Evolutionary conservation across 2,329 filamentous ascomycete genomes (phyloP).

Genomic region (Phoma sp.): DNA sequence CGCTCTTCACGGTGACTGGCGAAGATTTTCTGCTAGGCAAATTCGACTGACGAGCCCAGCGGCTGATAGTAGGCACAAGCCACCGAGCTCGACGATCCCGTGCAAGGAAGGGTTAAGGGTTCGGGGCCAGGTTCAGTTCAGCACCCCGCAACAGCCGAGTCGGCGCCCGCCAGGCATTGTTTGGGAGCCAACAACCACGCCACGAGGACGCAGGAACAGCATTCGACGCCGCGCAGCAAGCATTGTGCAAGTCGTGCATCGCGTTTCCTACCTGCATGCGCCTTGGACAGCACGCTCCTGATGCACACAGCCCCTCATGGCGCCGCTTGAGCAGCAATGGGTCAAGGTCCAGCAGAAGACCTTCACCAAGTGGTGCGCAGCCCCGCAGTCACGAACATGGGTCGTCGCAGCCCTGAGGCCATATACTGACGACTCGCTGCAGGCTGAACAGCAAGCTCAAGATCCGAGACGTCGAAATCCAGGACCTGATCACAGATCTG

Average conservation of each 20-base stretch:
- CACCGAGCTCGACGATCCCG: slow-evolving; percentile 17
- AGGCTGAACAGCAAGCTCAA: slow-evolving; percentile 97
- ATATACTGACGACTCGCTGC: slow-evolving; percentile 32
- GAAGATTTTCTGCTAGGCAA: background rate
- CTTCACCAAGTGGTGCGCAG: slow-evolving; percentile 89
- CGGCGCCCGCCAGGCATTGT: slow-evolving; percentile 40
- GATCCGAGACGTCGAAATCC: slow-evolving; percentile 76
- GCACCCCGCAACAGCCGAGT: slow-evolving; percentile 36
- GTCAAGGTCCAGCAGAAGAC: slow-evolving; percentile 94
- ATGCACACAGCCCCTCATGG: slow-evolving; percentile 46
- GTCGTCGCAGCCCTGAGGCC: slow-evolving; percentile 11
- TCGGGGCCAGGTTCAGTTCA: slow-evolving; percentile 2
- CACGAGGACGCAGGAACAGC: slow-evolving; percentile 24
- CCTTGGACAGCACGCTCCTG: slow-evolving; percentile 20
- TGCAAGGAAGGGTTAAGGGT: slow-evolving; percentile 1
- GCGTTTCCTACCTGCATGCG: slow-evolving; percentile 34
- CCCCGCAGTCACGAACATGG: slow-evolving; percentile 16
- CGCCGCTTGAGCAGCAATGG: slow-evolving; percentile 67
- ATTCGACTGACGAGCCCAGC: slow-evolving; percentile 13
- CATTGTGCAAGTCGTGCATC: slow-evolving; percentile 17
- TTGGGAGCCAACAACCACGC: slow-evolving; percentile 37
- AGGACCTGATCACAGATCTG: slow-evolving; percentile 86
- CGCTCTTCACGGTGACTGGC: slow-evolving; percentile 14
- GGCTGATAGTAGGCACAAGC: slow-evolving; percentile 17
- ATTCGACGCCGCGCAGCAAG: slow-evolving; percentile 1